Evolutionary conservation across 129 eudicot species (phyloP).

Genomic region (Solidago caesia): DNA sequence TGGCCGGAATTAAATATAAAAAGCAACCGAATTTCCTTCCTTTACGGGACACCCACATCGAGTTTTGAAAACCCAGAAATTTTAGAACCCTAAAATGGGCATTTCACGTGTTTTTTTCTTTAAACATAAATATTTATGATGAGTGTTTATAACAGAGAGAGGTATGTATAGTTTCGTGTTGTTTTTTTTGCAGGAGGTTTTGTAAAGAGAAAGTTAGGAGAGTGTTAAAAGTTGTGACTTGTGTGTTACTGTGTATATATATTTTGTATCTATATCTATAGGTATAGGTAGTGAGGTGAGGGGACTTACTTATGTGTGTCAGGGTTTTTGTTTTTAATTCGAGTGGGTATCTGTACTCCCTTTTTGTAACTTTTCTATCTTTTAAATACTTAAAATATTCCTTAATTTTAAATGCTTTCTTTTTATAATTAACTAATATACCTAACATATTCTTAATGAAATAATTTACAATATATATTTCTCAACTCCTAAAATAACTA

Average conservation of each 20-base stretch:
- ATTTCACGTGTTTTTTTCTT: too few relatives aligned
- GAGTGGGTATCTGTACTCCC: slow-evolving; percentile 28
- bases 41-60: neutral
- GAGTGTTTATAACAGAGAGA: neutral
- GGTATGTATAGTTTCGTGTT: slow-evolving; percentile 9
- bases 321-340: slow-evolving; percentile 31
- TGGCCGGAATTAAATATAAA: neutral
- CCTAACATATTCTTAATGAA: too few relatives aligned
- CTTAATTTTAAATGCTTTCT: too few relatives aligned
- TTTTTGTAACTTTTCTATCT: too few relatives aligned
- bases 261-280: slow-evolving; percentile 21
- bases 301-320: slow-evolving; percentile 34
- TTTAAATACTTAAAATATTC: too few relatives aligned
- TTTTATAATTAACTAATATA: too few relatives aligned
- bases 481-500: too few relatives aligned
- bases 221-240: slow-evolving; percentile 2
- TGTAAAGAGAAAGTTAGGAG: slow-evolving; percentile 16
- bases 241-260: slow-evolving; percentile 18
- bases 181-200: slow-evolving; percentile 12
- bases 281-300: neutral
- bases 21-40: slow-evolving; percentile 17
- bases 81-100: too few relatives aligned
- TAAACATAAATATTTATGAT: too few relatives aligned
- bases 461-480: too few relatives aligned
- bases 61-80: too few relatives aligned